Conservation (phyloP, 2,329 filamentous ascomycete species). For the Colletotrichum cordylinicola region DNA sequence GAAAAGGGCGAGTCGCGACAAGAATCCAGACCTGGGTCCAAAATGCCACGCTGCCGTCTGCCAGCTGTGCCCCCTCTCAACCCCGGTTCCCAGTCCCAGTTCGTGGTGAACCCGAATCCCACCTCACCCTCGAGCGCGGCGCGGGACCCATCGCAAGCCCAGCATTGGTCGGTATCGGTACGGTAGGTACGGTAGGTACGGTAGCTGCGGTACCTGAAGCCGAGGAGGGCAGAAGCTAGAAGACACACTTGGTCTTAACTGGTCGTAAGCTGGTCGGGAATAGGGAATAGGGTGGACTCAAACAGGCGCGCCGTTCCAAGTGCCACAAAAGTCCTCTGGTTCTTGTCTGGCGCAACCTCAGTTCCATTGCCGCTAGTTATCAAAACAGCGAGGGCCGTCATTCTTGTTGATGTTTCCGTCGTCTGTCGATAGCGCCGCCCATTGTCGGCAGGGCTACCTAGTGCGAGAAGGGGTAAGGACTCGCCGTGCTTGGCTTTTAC, state of each 20-base stretch:
- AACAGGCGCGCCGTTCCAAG: neutral
- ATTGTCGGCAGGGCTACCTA: neutral
- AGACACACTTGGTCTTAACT: neutral
- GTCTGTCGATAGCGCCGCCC: neutral
- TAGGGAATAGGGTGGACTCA: neutral
- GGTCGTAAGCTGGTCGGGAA: neutral
- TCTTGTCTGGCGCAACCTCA: neutral
- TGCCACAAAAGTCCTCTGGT: neutral
- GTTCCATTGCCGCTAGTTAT: neutral
- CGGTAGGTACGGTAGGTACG: neutral
- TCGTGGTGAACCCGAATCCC: neutral
- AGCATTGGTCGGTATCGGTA: neutral
- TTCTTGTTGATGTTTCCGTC: constrained; percentile 1
- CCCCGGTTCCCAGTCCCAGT: neutral
- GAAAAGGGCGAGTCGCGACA: neutral
- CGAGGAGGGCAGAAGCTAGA: neutral
- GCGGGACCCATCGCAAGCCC: neutral
- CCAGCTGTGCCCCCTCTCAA: neutral
- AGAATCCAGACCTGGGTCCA: constrained; percentile 16
- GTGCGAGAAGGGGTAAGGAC: neutral
- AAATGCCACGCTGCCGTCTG: neutral
- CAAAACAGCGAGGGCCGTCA: neutral
- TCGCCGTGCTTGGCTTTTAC: neutral
- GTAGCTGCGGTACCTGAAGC: neutral
- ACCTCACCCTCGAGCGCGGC: neutral